These are phyloP conservation scores for Dendrobium officinale DNA, from an alignment of 106 monocot species.

Conservation along the genomic window DNA sequence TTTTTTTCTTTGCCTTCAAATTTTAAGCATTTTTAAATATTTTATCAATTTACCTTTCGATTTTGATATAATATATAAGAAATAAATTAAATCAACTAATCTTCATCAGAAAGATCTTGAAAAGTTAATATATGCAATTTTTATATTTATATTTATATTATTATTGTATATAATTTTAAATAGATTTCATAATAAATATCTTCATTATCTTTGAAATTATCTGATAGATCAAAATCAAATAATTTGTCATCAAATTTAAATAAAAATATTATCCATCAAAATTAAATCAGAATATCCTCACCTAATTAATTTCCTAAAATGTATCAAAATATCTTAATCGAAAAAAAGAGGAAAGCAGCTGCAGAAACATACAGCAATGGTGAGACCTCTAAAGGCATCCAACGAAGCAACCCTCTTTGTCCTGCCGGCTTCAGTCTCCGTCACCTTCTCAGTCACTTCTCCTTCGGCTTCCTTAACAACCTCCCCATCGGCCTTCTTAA, in stretches of 20 bases:
- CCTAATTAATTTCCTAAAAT: not conserved
- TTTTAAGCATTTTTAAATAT: no score
- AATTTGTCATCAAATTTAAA: not conserved
- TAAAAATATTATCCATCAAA: not conserved
- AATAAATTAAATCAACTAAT: no score
- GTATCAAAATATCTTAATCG: not conserved
- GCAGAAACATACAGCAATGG: constrained; percentile 25
- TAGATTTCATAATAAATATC: not conserved
- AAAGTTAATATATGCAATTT: no score
- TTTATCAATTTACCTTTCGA: no score
- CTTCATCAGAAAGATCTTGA: no score
- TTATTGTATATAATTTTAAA: no score
- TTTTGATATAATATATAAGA: no score
- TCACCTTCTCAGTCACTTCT: not conserved
- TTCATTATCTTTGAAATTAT: not conserved
- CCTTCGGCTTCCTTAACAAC: not conserved
- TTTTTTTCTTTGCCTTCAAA: no score
- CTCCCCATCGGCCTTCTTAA: not conserved
- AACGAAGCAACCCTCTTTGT: constrained; percentile 23
- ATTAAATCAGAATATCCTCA: not conserved
- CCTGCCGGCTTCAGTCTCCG: not conserved
- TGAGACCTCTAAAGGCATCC: constrained; percentile 52
- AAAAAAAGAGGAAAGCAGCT: not conserved
- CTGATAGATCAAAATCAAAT: not conserved
- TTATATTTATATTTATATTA: no score